A percentile compares a stretch with the other conserved stretches of the same genome.
These are phyloP conservation scores for Panicum miliaceum DNA, from an alignment of 176 grass and related monocot genomes.

Conservation along the genomic window DNA sequence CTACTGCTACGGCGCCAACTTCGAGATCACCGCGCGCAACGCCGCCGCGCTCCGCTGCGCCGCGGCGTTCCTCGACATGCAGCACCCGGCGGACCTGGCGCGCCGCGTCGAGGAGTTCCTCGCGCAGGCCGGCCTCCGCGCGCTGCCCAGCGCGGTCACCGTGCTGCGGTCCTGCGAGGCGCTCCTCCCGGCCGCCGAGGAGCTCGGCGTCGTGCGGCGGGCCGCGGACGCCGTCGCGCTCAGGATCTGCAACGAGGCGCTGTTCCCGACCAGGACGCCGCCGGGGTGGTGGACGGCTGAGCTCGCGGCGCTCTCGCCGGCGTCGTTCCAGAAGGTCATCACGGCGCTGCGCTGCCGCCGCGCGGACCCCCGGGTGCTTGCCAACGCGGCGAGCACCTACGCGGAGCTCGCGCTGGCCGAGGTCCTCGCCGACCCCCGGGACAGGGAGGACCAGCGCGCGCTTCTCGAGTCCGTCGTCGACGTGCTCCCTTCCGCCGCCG, in stretches of 20 bases:
- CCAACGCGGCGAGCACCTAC: conserved; percentile 46
- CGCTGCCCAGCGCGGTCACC: conserved; percentile 56
- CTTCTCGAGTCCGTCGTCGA: conserved; percentile 56
- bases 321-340: conserved; percentile 65
- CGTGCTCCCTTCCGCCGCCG: conserved; percentile 51
- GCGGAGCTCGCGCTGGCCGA: conserved; percentile 55
- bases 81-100: conserved; percentile 41
- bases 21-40: conserved; percentile 75
- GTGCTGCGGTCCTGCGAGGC: conserved; percentile 78
- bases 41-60: conserved; percentile 64
- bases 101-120: conserved; percentile 70
- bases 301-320: conserved; percentile 47
- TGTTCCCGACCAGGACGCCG: conserved; percentile 53
- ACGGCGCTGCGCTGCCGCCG: conserved; percentile 53
- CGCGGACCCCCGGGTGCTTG: conserved; percentile 46
- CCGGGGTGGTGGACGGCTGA: conserved; percentile 70
- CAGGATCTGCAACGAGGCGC: conserved; percentile 62
- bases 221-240: conserved; percentile 57
- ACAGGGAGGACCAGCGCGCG: neutral
- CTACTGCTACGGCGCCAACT: conserved; percentile 83
- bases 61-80: conserved; percentile 76
- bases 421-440: neutral
- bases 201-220: conserved; percentile 51
- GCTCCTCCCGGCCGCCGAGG: conserved; percentile 52
- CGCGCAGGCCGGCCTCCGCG: conserved; percentile 45